These are phyloP conservation scores for Kodamaea ohmeri DNA, from an alignment of 1,139 yeast species.

Conservation along the genomic window DNA sequence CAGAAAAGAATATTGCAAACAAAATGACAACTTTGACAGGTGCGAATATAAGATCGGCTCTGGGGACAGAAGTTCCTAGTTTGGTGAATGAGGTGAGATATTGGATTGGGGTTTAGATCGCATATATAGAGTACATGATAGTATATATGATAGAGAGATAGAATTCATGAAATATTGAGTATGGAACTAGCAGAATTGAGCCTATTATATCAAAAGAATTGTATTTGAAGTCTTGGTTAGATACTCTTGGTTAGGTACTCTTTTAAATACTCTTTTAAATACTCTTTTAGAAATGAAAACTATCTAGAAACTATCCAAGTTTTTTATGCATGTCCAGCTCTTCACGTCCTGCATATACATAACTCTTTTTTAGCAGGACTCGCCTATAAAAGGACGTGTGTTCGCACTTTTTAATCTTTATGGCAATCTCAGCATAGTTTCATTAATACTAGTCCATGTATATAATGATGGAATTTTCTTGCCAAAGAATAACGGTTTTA, in stretches of 20 bases:
- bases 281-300: too few relatives aligned
- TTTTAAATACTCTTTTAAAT: too few relatives aligned
- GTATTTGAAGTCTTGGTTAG: too few relatives aligned
- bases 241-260: too few relatives aligned
- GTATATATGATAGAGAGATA: background rate
- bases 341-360: background rate
- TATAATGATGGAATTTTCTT: conserved; percentile 47
- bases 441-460: conserved; percentile 39
- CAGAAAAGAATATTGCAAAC: conserved; percentile 10
- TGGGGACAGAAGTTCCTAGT: conserved; percentile 33
- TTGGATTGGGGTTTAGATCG: conserved; percentile 16
- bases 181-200: too few relatives aligned
- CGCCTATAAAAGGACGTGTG: background rate
- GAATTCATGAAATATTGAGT: too few relatives aligned
- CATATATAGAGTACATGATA: conserved; percentile 8
- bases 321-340: conserved; percentile 1
- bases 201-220: too few relatives aligned
- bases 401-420: background rate
- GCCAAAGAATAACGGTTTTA: conserved; percentile 30
- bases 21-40: conserved; percentile 12
- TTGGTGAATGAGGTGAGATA: conserved; percentile 35
- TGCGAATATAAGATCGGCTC: conserved; percentile 22
- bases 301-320: too few relatives aligned
- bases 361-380: conserved; percentile 7
- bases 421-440: conserved; percentile 52